Evolutionary conservation across 768 basidiomycete species (phyloP), one percentile per base, ranked within the genome.

Genomic region (Hygrophorus russula): DNA sequence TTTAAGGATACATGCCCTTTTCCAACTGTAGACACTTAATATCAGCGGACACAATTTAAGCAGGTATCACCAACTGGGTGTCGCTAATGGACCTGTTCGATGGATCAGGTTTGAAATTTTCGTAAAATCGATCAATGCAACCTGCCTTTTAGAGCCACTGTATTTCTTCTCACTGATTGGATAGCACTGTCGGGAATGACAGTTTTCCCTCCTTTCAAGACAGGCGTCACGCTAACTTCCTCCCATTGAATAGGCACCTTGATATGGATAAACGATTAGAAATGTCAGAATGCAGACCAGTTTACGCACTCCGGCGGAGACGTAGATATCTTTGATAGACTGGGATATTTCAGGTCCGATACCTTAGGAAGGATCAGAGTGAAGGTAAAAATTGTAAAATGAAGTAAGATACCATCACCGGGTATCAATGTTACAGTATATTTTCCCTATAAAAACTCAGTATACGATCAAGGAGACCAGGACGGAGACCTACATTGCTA

Each of bases 161-260:
- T 97, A 67, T 98, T 98, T 68, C 82, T 88, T 71, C 84, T 92
- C 57, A 99, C 85, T 11, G 87, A 91, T 39, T 72, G 73, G 49
- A 99, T 91, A 28, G 96, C 93, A 46, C 63, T 64, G 49, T 96
- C 91, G 24, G 96, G 96, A 58, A 99, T 98, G 48, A 89, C 89
- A 39, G 92, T 96, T 73, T 97, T 96, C 39, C 96, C 96, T 46
- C 82, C 82, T 63, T 91, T 90, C 46, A 97, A 68, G 42, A 94
- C 76, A 10, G 96, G 96, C 5, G 89, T 84, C 38, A 99, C 96
- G 59, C 83, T 87, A 62, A 97, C 94, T 66, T 98, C 96, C 63
- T 99, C 96, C 96, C 96, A 99, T 66, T 90, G 76, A 55, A 99
- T 96, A 36, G 96, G 96, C 18, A 96, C 94, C 91, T 94, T 47